Percentiles rank a stretch among this genome's conserved stretches.
phyloP scores from a whole-genome alignment of 441 rosid species.

The Daphne laureola region DNA sequence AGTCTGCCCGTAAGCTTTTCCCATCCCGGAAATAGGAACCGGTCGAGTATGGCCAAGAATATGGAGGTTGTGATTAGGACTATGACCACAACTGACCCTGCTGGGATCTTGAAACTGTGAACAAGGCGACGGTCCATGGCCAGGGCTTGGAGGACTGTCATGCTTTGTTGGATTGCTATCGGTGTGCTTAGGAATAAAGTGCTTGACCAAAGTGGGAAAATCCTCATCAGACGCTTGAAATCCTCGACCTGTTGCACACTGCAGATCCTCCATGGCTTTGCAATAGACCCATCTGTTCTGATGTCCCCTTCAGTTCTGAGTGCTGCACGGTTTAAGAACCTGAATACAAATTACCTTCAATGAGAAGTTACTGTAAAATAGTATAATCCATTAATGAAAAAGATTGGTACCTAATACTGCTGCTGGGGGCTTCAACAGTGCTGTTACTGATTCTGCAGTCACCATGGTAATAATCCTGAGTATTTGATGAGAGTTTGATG shows the following conservation, averaged over 20 bases:
- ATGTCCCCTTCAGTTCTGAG: constrained; percentile 27
- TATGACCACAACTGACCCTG: constrained; percentile 28
- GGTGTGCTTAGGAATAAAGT: constrained; percentile 20
- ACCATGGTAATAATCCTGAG: constrained; percentile 13
- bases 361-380: too few species aligned
- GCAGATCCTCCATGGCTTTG: constrained; percentile 28
- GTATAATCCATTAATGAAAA: not conserved
- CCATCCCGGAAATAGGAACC: constrained; percentile 23
- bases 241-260: constrained; percentile 31
- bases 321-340: constrained; percentile 31
- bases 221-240: constrained; percentile 19
- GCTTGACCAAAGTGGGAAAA: constrained; percentile 25
- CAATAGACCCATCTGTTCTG: constrained; percentile 16
- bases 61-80: constrained; percentile 14
- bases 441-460: not conserved
- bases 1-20: constrained; percentile 13
- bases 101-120: constrained; percentile 33
- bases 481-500: not conserved
- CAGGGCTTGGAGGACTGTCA: constrained; percentile 38
- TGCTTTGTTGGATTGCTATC: constrained; percentile 21
- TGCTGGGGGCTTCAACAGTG: not conserved
- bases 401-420: constrained; percentile 7
- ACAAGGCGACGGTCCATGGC: constrained; percentile 30
- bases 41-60: constrained; percentile 23
- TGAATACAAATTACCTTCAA: not conserved